Evolutionary conservation across 345 rosid species (phyloP).

Genomic region (Aquilaria malaccensis): DNA sequence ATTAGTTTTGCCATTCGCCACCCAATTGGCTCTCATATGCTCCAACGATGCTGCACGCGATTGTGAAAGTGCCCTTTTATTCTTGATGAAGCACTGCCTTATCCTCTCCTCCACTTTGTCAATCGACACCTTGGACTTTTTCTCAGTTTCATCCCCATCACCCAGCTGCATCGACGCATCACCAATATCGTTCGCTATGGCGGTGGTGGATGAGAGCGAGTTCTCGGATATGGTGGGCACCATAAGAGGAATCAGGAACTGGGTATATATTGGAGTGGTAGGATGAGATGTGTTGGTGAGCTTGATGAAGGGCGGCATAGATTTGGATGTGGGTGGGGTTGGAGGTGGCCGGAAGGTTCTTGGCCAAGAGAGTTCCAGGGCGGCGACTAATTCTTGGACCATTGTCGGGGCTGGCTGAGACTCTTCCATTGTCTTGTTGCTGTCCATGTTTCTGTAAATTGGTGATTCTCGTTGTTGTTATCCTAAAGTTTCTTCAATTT

Average conservation of each 20-base stretch:
- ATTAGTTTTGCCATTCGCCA: slow-evolving; percentile 17
- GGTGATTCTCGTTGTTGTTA: too few relatives aligned
- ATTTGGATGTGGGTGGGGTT: slow-evolving; percentile 43
- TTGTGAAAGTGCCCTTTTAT: slow-evolving; percentile 77
- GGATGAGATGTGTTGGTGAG: slow-evolving; percentile 51
- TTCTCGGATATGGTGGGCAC: slow-evolving; percentile 20
- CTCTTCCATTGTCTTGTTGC: slow-evolving; percentile 8
- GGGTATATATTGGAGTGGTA: slow-evolving; percentile 32
- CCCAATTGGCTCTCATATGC: slow-evolving; percentile 34
- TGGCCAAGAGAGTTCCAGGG: slow-evolving; percentile 59
- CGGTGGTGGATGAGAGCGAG: slow-evolving; percentile 42
- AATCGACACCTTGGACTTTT: slow-evolving; percentile 29
- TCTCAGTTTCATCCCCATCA: slow-evolving; percentile 34
- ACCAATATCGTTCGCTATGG: slow-evolving; percentile 25
- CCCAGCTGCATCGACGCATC: slow-evolving; percentile 69
- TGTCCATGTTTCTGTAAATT: slow-evolving; percentile 2
- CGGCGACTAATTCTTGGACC: slow-evolving; percentile 34
- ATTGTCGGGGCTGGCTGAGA: slow-evolving; percentile 10
- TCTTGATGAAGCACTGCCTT: slow-evolving; percentile 70
- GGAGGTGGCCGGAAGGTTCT: slow-evolving; percentile 40
- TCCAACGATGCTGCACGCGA: slow-evolving; percentile 40
- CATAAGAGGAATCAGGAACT: neutral
- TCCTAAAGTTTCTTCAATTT: too few relatives aligned
- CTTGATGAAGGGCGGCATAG: slow-evolving; percentile 48
- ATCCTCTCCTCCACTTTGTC: slow-evolving; percentile 67